Evolutionary conservation across 495 filamentous ascomycete species (phyloP).

Genomic region (Penicillium paradoxum): DNA sequence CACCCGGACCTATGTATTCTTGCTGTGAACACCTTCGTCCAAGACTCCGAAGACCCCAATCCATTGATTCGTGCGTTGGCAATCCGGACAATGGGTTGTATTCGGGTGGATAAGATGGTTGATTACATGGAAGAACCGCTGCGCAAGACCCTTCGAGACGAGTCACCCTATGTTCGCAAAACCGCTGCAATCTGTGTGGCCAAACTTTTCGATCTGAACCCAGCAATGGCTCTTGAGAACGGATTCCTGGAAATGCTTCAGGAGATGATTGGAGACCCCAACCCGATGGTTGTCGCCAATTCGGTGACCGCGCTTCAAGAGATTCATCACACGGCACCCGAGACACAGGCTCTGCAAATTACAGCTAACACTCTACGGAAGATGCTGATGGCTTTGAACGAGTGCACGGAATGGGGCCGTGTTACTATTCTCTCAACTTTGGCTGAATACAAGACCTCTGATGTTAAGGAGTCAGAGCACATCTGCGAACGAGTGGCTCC

Average conservation of each 20-base stretch:
- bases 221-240: constrained; percentile 87
- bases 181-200: constrained; percentile 97
- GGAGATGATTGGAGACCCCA: constrained; percentile 94
- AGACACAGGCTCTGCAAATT: constrained; percentile 80
- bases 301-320: constrained; percentile 89
- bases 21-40: constrained; percentile 98
- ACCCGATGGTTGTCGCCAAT: constrained; percentile 98
- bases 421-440: constrained; percentile 89
- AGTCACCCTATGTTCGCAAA: constrained; percentile 97
- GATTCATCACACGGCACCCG: constrained; percentile 84
- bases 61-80: constrained; percentile 90
- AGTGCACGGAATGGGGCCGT: constrained; percentile 99
- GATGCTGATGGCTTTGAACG: constrained; percentile 92
- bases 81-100: constrained; percentile 99
- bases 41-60: constrained; percentile 98
- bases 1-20: constrained; percentile 98
- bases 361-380: constrained; percentile 82
- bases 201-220: constrained; percentile 94
- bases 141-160: constrained; percentile 92
- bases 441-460: constrained; percentile 77
- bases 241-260: constrained; percentile 95
- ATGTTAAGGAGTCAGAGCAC: constrained; percentile 95
- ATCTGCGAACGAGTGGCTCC: constrained; percentile 95
- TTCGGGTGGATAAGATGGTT: constrained; percentile 98
- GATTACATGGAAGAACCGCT: constrained; percentile 99